phyloP scores from a whole-genome alignment of 257 asterid species.

The Henckelia pumila region DNA sequence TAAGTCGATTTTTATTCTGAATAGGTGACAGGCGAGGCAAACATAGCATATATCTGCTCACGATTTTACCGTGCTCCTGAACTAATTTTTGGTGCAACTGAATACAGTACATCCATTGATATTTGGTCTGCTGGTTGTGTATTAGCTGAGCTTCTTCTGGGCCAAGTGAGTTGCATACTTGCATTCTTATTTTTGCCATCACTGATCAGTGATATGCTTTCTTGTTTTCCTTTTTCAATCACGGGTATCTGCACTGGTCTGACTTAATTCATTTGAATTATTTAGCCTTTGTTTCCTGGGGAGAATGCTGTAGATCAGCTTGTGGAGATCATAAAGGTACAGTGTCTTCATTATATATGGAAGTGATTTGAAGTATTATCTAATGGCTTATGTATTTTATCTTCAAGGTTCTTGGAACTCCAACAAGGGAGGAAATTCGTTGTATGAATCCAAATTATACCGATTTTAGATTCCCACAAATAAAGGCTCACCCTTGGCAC shows the following conservation, averaged over 20 bases:
- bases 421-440: slow-evolving; percentile 92
- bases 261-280: slow-evolving; percentile 24
- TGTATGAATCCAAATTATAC: slow-evolving; percentile 92
- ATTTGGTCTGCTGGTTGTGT: slow-evolving; percentile 99
- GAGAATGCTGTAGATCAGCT: slow-evolving; percentile 98
- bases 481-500: slow-evolving; percentile 97
- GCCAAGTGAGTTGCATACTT: slow-evolving; percentile 57
- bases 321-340: slow-evolving; percentile 92
- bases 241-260: slow-evolving; percentile 13
- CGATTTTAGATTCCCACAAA: slow-evolving; percentile 92
- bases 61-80: slow-evolving; percentile 99
- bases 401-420: slow-evolving; percentile 91
- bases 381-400: slow-evolving; percentile 20
- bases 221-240: not conserved
- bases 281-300: slow-evolving; percentile 91
- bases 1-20: not conserved
- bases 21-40: slow-evolving; percentile 87
- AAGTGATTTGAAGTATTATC: slow-evolving; percentile 15
- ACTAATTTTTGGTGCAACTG: slow-evolving; percentile 96
- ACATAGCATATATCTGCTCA: slow-evolving; percentile 94
- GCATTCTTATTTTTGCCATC: slow-evolving; percentile 13
- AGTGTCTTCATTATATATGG: slow-evolving; percentile 14
- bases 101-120: slow-evolving; percentile 84
- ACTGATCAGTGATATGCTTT: slow-evolving; percentile 3
- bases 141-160: slow-evolving; percentile 91